A percentile compares a stretch with the other conserved stretches of the same genome.
phyloP scores from a whole-genome alignment of 306 rosid species.

The Sechiopsis laciniata region DNA sequence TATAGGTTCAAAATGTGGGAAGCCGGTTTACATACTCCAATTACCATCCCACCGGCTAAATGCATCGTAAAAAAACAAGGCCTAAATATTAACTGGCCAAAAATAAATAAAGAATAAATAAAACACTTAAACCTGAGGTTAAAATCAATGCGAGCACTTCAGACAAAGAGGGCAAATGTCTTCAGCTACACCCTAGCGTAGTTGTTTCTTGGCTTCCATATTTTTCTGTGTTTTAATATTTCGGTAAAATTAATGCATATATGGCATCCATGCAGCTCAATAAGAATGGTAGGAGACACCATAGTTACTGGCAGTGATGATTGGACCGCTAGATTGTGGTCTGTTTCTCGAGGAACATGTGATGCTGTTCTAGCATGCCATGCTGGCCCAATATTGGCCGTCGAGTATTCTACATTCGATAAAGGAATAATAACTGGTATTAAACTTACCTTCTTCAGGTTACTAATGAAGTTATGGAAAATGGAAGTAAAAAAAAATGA shows the following conservation, averaged over 20 bases:
- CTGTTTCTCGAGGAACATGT: conserved; percentile 87
- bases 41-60: conserved; percentile 5
- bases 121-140: not conserved
- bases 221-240: conserved; percentile 12
- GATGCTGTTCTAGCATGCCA: conserved; percentile 99
- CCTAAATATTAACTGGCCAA: not conserved
- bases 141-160: not conserved
- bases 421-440: conserved; percentile 85
- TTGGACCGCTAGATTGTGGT: conserved; percentile 98
- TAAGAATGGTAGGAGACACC: conserved; percentile 94
- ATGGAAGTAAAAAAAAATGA: not conserved
- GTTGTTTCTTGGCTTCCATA: conserved; percentile 14
- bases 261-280: conserved; percentile 57
- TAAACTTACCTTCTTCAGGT: conserved; percentile 4
- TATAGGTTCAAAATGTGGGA: not conserved
- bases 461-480: not conserved
- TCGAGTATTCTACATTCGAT: conserved; percentile 86
- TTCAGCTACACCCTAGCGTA: conserved; percentile 19
- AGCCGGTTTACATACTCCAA: not conserved
- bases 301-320: conserved; percentile 94
- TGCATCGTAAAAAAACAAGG: not conserved
- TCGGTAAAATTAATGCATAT: conserved; percentile 8
- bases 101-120: not conserved
- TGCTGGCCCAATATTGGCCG: conserved; percentile 87
- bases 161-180: not conserved